Percentiles rank a stretch among this genome's conserved stretches.
These are phyloP conservation scores for Oryza brachyantha DNA, from an alignment of 176 grass and related monocot genomes.

Conservation along the genomic window DNA sequence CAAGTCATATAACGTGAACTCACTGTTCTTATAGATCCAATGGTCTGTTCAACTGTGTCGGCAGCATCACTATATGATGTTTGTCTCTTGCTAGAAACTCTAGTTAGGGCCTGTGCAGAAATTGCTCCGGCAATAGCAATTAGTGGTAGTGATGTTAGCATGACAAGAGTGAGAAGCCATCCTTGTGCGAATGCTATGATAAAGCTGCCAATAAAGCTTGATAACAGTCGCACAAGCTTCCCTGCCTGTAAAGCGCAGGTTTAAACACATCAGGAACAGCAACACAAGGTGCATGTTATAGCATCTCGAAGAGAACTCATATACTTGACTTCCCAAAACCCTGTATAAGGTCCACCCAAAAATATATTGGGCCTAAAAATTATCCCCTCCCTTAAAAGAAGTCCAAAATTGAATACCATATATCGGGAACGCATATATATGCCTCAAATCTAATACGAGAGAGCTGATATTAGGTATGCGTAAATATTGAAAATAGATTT, in stretches of 20 bases:
- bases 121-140: conserved; percentile 43
- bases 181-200: conserved; percentile 68
- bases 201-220: conserved; percentile 58
- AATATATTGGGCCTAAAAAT: too few species aligned
- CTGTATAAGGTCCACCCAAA: too few species aligned
- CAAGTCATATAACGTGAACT: conserved; percentile 28
- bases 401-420: too few species aligned
- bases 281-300: not conserved
- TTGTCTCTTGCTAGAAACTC: conserved; percentile 48
- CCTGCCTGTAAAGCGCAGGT: conserved; percentile 53
- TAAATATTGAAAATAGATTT: too few species aligned
- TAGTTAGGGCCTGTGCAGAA: conserved; percentile 46
- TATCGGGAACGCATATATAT: too few species aligned
- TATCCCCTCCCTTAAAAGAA: too few species aligned
- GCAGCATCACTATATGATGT: conserved; percentile 71
- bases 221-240: conserved; percentile 55
- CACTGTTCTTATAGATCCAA: conserved; percentile 83
- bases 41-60: conserved; percentile 72
- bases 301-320: too few species aligned
- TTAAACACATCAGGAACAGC: not conserved
- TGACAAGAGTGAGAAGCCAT: conserved; percentile 78
- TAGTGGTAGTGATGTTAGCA: conserved; percentile 63
- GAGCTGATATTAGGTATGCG: too few species aligned
- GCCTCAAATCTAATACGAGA: too few species aligned
- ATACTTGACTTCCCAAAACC: too few species aligned